Evolutionary conservation across 139 green algal genomes (phyloP).

Genomic region (Gonium pectorale): DNA sequence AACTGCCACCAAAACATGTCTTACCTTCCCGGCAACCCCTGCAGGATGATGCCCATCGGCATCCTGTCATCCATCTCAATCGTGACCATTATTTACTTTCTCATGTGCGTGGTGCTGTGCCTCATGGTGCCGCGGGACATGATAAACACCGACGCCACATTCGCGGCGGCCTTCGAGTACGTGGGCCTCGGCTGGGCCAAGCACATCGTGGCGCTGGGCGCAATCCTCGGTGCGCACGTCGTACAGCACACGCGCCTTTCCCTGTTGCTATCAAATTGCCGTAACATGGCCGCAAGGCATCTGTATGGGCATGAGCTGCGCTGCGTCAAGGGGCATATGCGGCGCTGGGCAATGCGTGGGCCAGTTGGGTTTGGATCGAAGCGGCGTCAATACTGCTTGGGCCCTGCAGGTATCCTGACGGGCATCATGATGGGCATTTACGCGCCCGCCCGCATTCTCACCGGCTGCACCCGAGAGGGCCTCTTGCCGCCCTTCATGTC

Average conservation of each 20-base stretch:
- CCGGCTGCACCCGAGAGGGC: conserved; percentile 47
- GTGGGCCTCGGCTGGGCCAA: conserved; percentile 53
- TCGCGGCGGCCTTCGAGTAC: conserved; percentile 58
- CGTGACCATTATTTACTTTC: conserved; percentile 76
- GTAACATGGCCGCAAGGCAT: too few species aligned
- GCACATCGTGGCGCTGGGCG: conserved; percentile 57
- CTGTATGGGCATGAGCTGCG: too few species aligned
- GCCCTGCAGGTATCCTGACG: conserved; percentile 44
- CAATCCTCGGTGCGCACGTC: conserved; percentile 44
- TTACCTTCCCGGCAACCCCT: too few species aligned
- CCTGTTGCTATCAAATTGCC: too few species aligned
- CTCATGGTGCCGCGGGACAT: conserved; percentile 37
- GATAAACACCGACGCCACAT: conserved; percentile 67
- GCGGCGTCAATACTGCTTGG: too few species aligned
- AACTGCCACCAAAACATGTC: too few species aligned
- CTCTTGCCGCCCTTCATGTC: conserved; percentile 59
- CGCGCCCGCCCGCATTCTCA: conserved; percentile 51
- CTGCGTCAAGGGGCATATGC: too few species aligned
- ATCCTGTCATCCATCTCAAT: conserved; percentile 67
- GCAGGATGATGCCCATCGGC: conserved; percentile 63
- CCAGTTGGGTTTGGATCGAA: too few species aligned
- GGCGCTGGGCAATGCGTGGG: too few species aligned
- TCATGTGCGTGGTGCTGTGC: conserved; percentile 55
- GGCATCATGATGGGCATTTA: conserved; percentile 52
- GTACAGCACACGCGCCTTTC: not conserved